These are phyloP conservation scores for Fusarium beomiforme DNA, from an alignment of 2,329 filamentous ascomycete genomes.

Conservation along the genomic window DNA sequence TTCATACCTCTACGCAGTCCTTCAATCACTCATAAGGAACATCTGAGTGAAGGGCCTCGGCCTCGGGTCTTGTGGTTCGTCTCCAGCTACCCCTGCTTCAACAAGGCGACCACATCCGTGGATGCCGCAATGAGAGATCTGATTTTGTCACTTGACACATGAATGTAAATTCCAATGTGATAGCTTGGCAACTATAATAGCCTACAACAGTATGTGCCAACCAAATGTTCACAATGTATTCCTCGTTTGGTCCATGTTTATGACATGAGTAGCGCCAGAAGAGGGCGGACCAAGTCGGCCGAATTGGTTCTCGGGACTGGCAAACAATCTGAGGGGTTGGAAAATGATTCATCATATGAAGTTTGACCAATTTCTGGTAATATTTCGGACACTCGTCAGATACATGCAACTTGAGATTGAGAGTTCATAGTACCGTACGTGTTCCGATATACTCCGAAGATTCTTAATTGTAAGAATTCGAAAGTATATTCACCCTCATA, in stretches of 20 bases:
- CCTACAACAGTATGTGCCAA: background rate
- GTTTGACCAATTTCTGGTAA: background rate
- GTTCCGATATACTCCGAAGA: background rate
- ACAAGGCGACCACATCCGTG: background rate
- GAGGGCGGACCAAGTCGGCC: too few relatives aligned
- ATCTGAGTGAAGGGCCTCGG: background rate
- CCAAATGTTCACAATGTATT: background rate
- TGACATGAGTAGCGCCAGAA: background rate
- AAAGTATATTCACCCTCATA: background rate
- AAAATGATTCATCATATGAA: background rate
- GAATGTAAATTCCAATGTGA: conserved; percentile 9
- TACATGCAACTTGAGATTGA: background rate
- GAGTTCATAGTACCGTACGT: too few relatives aligned
- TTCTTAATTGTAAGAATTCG: background rate
- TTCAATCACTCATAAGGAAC: background rate
- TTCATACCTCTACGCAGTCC: background rate
- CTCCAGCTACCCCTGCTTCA: background rate
- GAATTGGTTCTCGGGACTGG: background rate
- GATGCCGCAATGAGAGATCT: background rate
- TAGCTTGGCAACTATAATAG: background rate
- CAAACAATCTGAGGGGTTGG: background rate
- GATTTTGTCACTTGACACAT: background rate
- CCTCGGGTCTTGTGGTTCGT: background rate
- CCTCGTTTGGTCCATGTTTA: background rate
- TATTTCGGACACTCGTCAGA: background rate